Evolutionary conservation across 495 filamentous ascomycete species (phyloP), one percentile per base, ranked within the genome.

Genomic region (Talaromyces borbonicus): DNA sequence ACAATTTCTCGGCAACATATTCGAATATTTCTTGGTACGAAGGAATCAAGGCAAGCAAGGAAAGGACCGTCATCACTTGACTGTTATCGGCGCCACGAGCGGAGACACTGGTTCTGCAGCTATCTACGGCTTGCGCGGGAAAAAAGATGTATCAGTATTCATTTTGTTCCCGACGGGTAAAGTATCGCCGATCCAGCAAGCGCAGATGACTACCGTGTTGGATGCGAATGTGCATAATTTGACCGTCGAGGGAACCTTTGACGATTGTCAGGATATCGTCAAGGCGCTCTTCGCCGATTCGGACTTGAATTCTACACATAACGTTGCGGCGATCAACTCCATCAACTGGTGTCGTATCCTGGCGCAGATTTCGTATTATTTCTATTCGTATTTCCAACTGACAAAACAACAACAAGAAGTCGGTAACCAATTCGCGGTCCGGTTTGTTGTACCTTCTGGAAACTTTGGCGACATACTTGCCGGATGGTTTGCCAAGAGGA

Each of bases 391-490:
- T 73, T 90, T 95, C 65, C 68, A 80, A 9, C 76, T 98, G 26
- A 67, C 67, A 12, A 71, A 71, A 50, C 68, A 70, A 35, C 66
- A 71, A 8, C 60, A 75, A 4, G 31, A 63, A 0, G 66, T 68
- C 22, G 72, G 75, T 46, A 58, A 75, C 1, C 69, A 69, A 12
- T 66, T 74, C 46, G 79, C 80, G 51, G 68, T 95, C 46, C 78
- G 86, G 36, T 89, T 85, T 55, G 84, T 90, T 7, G 82, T 86
- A 0, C 92, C 92, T 1, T 86, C 87, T 2, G 90, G 92, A 9
- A 97, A 98, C 73, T 98, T 98, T 59, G 90, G 90, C n/a, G 82
- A 97, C 58, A 83, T 97, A 52, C 74, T 96, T 2, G 90, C 92
- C 0, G 92, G 92, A 33, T 97, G 84, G 61, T 94, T 95, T 56